Evolutionary conservation across 805 yeast species (phyloP), one percentile per base, ranked within the genome.

Genomic region (Blastobotrys chiropterorum): DNA sequence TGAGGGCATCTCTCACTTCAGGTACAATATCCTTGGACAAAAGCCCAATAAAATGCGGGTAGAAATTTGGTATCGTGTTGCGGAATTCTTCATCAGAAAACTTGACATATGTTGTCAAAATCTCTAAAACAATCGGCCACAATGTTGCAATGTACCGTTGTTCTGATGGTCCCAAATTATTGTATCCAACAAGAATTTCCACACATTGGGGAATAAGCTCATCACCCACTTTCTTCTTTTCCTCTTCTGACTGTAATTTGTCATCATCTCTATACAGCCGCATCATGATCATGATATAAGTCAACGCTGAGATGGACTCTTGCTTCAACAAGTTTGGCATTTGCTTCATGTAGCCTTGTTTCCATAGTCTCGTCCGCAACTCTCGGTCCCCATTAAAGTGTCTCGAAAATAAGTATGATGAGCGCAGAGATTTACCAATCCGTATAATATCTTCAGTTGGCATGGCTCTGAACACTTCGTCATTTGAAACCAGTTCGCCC

Each of bases 51-150:
- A 61, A 55, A 31, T 59, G 62, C 11, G 62, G 62, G 51, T 68
- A 67, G 31, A 67, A 59, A 31, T 51, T 57, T 34, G 52, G 59
- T 4, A 61, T 59, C 26, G 62, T 63, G 31, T 56, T 55, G n/a
- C 55, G 57, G 49, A 68, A 67, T 46, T 68, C 67, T 11, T 53
- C 53, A 38, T 56, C 86, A 59, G 85, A 86, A 58, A 94, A 76
- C 62, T 83, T 86, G 46, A 81, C 79, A 62, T 83, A 85, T 2
- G 96, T 97, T 65, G 86, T 90, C 56, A 85, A 72, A 20, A 94
- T 85, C 65, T 86, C 96, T 34, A 87, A 85, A 40, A 92, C 89
- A 16, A 94, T 97, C 0, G 98, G 97, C 61, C 86, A 77, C 95
- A 97, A 85, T 2, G 95, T 83, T 15, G 79, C 75, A 44, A 92